A percentile compares a stretch with the other conserved stretches of the same genome.
These are phyloP conservation scores for Galeopsis tetrahit DNA, from an alignment of 257 asterid genomes.

Conservation along the genomic window DNA sequence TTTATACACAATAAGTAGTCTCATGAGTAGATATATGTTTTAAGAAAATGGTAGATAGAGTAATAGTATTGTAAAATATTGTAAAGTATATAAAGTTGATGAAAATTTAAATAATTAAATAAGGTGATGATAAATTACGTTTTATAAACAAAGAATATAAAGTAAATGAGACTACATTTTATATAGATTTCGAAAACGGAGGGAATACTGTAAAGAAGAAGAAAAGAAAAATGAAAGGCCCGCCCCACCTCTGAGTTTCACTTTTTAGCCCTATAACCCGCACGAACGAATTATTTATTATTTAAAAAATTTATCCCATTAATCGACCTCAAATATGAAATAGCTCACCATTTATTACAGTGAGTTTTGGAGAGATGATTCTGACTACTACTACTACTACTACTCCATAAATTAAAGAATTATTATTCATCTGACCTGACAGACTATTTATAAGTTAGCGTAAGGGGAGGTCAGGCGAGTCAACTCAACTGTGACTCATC, in stretches of 20 bases:
- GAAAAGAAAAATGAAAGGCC: conserved; percentile 27
- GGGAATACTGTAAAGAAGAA: too few species aligned
- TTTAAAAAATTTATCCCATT: background rate
- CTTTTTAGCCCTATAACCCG: conserved; percentile 37
- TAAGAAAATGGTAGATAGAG: too few species aligned
- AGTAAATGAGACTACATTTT: too few species aligned
- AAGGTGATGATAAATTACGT: too few species aligned
- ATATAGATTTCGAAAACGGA: too few species aligned
- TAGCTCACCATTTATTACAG: conserved; percentile 3
- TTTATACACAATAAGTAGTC: too few species aligned
- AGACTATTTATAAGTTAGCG: conserved; percentile 28
- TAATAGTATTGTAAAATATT: too few species aligned
- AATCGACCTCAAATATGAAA: background rate
- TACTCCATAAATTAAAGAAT: background rate
- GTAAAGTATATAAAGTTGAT: too few species aligned
- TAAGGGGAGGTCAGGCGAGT: conserved; percentile 43
- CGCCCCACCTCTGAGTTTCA: background rate
- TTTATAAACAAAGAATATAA: too few species aligned
- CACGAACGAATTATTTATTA: conserved; percentile 34
- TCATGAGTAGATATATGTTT: too few species aligned
- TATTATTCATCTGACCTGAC: background rate
- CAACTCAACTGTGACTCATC: conserved; percentile 50
- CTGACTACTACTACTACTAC: conserved; percentile 17
- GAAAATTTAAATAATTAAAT: too few species aligned
- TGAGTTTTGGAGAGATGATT: conserved; percentile 1